Evolutionary conservation across 1,284 basidiomycete genomes (phyloP).

Genomic region (Apiotrichum gracile): DNA sequence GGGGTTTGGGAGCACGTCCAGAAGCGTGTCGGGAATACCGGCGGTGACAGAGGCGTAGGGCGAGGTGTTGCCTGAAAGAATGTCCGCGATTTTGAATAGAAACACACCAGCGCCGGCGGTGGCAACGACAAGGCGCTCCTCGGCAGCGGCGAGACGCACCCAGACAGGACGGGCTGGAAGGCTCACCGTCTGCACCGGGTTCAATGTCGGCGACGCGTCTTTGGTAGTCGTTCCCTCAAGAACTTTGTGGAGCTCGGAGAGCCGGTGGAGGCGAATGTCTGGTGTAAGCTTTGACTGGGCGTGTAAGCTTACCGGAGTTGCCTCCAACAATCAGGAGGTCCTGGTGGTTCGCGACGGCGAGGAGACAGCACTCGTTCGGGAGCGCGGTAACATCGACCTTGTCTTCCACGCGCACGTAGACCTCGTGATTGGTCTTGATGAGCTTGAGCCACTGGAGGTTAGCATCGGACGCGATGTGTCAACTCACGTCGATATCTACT

Average conservation of each 20-base stretch:
- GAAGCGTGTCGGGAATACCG: conserved; percentile 33
- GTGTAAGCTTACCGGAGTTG: conserved; percentile 15
- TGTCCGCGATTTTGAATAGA: conserved; percentile 30
- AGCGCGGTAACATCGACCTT: conserved; percentile 35
- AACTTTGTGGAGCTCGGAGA: conserved; percentile 28
- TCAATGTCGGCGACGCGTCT: conserved; percentile 22
- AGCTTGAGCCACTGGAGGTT: conserved; percentile 43
- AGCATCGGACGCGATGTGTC: neutral
- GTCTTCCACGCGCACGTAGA: conserved; percentile 41
- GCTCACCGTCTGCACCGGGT: conserved; percentile 23
- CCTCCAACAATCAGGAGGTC: conserved; percentile 46
- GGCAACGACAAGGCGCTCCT: conserved; percentile 36
- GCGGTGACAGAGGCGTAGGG: conserved; percentile 34
- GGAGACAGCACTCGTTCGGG: conserved; percentile 42
- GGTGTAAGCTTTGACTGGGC: neutral
- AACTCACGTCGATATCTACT: conserved; percentile 37
- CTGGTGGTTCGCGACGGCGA: conserved; percentile 44
- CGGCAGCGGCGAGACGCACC: conserved; percentile 40
- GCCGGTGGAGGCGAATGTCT: conserved; percentile 39
- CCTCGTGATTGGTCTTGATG: conserved; percentile 44
- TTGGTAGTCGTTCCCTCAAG: conserved; percentile 27
- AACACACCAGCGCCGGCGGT: conserved; percentile 26
- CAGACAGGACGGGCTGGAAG: conserved; percentile 41
- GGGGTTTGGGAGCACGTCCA: conserved; percentile 50
- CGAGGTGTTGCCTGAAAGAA: conserved; percentile 32